phyloP scores from a whole-genome alignment of 2,329 filamentous ascomycete species.

The Achaetomium macrosporum region DNA sequence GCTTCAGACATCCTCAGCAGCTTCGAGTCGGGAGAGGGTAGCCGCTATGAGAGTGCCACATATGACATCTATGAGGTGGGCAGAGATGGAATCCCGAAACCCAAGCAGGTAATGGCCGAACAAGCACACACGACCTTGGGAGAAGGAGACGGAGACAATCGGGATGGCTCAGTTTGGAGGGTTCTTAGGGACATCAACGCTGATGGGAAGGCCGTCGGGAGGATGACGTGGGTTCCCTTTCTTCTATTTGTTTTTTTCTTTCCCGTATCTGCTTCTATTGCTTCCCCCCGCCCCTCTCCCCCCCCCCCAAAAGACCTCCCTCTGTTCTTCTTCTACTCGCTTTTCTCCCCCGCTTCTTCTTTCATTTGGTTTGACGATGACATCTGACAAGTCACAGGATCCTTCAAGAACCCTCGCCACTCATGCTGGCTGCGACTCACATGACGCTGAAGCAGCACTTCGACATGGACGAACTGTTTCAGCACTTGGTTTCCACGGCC shows the following conservation, averaged over 20 bases:
- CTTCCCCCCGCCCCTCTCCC: no score
- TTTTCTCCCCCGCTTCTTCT: no score
- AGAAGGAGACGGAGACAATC: slow-evolving; percentile 27
- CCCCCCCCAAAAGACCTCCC: no score
- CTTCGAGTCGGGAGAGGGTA: slow-evolving; percentile 29
- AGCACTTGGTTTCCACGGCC: slow-evolving; percentile 46
- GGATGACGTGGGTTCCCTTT: slow-evolving; percentile 45
- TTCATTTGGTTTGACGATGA: neutral
- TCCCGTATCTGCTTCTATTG: no score
- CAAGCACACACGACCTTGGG: no score
- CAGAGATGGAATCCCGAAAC: slow-evolving; percentile 37
- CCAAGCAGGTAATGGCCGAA: slow-evolving; percentile 27
- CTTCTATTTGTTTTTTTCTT: no score
- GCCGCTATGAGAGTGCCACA: slow-evolving; percentile 42
- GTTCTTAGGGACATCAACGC: slow-evolving; percentile 35
- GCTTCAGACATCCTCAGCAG: slow-evolving; percentile 26
- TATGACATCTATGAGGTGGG: slow-evolving; percentile 55
- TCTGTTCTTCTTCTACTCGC: no score
- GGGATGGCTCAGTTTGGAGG: slow-evolving; percentile 40
- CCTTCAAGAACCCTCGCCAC: slow-evolving; percentile 54
- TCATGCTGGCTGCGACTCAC: slow-evolving; percentile 55
- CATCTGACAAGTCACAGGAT: slow-evolving; percentile 35
- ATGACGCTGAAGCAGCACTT: slow-evolving; percentile 52
- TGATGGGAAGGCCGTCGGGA: slow-evolving; percentile 42
- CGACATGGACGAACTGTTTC: slow-evolving; percentile 57